Evolutionary conservation across 2,329 filamentous ascomycete species (phyloP), one percentile per base, ranked within the genome.

Genomic region (Cladorrhinum sp.): DNA sequence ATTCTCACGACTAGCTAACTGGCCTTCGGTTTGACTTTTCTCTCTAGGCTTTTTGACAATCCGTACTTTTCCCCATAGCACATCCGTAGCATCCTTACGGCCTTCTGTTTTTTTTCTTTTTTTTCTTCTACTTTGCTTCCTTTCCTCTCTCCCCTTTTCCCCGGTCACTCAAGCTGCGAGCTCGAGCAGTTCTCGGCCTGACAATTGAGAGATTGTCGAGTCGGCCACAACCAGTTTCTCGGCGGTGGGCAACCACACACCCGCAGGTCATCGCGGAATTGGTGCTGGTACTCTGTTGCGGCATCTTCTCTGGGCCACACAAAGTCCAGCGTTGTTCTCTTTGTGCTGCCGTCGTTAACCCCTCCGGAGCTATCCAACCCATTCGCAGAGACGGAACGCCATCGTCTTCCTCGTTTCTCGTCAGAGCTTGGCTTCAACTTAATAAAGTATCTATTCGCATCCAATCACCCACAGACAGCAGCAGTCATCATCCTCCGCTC

Each of bases 251-350:
- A 46, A 46, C 42, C 42, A 46, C 18, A 8, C 42, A 18, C 18
- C 42, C 18, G 42, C 42, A 46, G 42, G 18, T 46, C 6, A 21
- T 46, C 42, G 42, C 18, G 42, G 42, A 46, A 46, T 46, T 46
- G n/a, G 42, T 18, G 18, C 42, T 46, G 42, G 42, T 46, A 21
- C 42, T 16, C n/a, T 46, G 42, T 46, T 46, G 42, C 42, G 16
- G 42, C 42, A 8, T 21, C 42, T 46, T 21, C 6, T 16, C 20
- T 42, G 20, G 23, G 26, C 53, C 53, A 46, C 53, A 55, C 53
- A 55, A 55, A 42, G 33, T 42, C 53, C 33, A 55, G 53, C n/a
- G 53, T 42, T 39, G 33, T 24, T 55, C 39, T 55, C 53, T 55
- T 55, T 55, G 53, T 55, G 20, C 53, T 55, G 53, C 33, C 20